Base-by-base conservation (phyloP, 768 basidiomycete genomes). In the Lenzites betulinus region DNA sequence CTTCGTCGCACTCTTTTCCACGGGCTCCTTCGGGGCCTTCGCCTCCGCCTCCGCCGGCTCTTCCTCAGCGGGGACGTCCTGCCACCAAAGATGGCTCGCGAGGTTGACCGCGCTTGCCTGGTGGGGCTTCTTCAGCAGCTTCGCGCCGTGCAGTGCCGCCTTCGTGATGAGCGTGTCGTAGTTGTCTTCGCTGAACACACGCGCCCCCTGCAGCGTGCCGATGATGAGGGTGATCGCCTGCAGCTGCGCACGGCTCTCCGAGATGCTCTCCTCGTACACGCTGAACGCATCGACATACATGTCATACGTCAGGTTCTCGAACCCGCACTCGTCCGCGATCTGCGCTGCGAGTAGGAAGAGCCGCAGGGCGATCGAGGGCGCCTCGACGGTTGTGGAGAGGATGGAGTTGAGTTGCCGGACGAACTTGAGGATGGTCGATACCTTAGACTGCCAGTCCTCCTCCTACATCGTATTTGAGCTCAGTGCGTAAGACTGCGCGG, bases 11-110 rank as follows among this genome's bases (percentile, higher is more conserved):
- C 71, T 64, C 51, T 74, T 71, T 47, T 76, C 74, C 7, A 71
- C 66, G 3, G 11, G 13, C 23, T 74, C 64, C 60, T 71, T 66
- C 25, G 63, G 64, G 8, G 25, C 63, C 39, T 60, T 60, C 9
- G 23, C 62, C 39, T 60, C 62, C 9, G 20, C 62, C 44, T 73
- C 68, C 18, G 67, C 70, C 54, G 79, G 80, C 41, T 82, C 83
- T 25, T 71, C 77, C 15, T 81, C 85, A 23, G 76, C 64, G 1
- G 80, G 73, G 25, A 85, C 79, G 63, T 90, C 90, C 72, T 98
- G 97, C 95, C 95, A 99, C 96, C 96, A 99, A 66, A 99, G 76
- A 76, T 99, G 97, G 72, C 95, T 97, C 8, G 97, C 97, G 30
- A 94, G 80, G 50, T 91, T 87, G 22, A 98, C 97, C 5, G 96